Percentiles rank a stretch among this genome's conserved stretches.
Conservation (phyloP, 1,284 basidiomycete genomes). For the Ustilago vetiveriae region DNA sequence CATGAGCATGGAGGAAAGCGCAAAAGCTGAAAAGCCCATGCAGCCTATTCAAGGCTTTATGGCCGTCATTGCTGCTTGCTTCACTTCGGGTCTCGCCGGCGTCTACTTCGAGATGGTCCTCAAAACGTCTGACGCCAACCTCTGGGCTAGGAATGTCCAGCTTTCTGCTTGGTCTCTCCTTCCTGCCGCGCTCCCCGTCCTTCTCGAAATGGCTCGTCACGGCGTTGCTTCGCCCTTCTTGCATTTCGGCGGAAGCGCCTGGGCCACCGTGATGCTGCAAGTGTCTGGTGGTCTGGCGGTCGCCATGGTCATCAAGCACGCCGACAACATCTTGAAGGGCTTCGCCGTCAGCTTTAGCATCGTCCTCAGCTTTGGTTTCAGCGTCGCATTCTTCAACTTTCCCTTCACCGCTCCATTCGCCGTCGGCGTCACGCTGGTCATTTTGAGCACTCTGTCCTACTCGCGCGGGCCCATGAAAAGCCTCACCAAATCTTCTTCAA, state of each 20-base stretch:
- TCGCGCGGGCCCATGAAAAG: conserved; percentile 22
- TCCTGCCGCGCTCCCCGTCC: conserved; percentile 84
- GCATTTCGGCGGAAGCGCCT: conserved; percentile 83
- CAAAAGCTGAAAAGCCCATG: conserved; percentile 70
- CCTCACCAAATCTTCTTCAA: conserved; percentile 3
- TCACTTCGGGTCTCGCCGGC: conserved; percentile 96
- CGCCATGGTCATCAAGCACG: conserved; percentile 73
- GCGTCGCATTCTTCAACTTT: conserved; percentile 86
- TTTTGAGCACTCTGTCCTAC: conserved; percentile 88
- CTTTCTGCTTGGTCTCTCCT: conserved; percentile 91
- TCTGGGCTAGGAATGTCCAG: conserved; percentile 97
- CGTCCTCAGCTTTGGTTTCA: conserved; percentile 89
- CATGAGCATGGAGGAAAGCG: conserved; percentile 52
- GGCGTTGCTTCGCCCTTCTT: conserved; percentile 56
- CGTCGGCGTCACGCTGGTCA: conserved; percentile 81
- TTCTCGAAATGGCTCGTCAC: conserved; percentile 70
- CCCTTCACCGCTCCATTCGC: conserved; percentile 84
- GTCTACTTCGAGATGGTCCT: conserved; percentile 99
- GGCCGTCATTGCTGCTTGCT: conserved; percentile 88
- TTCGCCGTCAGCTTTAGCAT: conserved; percentile 93
- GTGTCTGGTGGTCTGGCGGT: conserved; percentile 90
- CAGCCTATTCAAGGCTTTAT: conserved; percentile 81
- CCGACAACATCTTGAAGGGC: conserved; percentile 71
- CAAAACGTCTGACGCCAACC: conserved; percentile 84
- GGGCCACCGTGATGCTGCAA: conserved; percentile 87